Base-by-base conservation (phyloP, 495 filamentous ascomycete genomes). In the Penicillium dipodomyicola region DNA sequence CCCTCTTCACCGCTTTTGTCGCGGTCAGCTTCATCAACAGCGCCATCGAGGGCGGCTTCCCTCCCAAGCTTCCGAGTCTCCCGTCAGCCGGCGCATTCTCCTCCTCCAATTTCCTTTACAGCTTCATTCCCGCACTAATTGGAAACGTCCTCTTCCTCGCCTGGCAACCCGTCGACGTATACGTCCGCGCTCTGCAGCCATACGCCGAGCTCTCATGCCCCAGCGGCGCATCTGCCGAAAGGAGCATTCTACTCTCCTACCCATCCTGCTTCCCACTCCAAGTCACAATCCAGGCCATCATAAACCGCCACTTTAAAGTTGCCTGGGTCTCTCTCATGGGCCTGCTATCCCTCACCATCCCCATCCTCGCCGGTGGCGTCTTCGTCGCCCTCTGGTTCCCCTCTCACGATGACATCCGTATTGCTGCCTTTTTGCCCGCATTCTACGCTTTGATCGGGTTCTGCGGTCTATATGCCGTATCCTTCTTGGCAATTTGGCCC, bases 21-120 rank as follows among this genome's bases (percentile, higher is more conserved):
- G 67, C 90, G 46, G 85, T 90, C 57, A 89, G 87, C 62, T 96
- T 93, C 66, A 77, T 93, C 56, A 81, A 87, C 45, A 79, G 83
- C 40, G 85, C 82, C 8, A 74, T 90, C 42, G 65, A 76, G 25
- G 67, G 74, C 11, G 92, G 91, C 25, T 96, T 95, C 72, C 71
- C 77, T 14, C 91, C 92, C 12, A 71, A 74, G 22, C 70, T 96
- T 2, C 72, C 75, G 5, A 82, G 88, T 0, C 75, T 78, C 1
- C 85, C 89, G 7, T 80, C 78, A 12, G 62, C 72, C 0, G 75
- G 73, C 33, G 90, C 87, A 33, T 96, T 92, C 67, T 94, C 90
- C 5, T 73, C 89, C 2, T 89, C 91, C 45, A 88, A 95, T 71
- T 96, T 96, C 75, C 72, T 95, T 49, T 96, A 90, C 77, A 86